phyloP scores from a whole-genome alignment of 345 rosid genomes.

The Melaleuca quinquenervia region DNA sequence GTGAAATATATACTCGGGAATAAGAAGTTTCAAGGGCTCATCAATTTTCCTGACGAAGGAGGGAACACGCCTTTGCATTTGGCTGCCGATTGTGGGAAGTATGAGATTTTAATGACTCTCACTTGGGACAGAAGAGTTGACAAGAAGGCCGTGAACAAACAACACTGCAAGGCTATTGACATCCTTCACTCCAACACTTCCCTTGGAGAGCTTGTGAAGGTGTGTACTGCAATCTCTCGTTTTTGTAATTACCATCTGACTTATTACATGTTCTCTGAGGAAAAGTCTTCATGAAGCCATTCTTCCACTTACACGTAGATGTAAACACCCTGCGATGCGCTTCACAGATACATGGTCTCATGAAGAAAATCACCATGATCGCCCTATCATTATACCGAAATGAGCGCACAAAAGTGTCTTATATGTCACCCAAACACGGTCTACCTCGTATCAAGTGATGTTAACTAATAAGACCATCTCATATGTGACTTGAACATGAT shows the following conservation, averaged over 20 bases:
- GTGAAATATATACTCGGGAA: conserved; percentile 5
- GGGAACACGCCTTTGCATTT: conserved; percentile 37
- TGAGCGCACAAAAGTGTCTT: not conserved
- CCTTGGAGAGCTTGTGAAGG: not conserved
- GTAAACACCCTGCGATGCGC: not conserved
- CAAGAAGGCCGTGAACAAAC: conserved; percentile 14
- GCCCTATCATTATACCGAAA: not conserved
- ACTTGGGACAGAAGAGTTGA: conserved; percentile 12
- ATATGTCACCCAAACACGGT: not conserved
- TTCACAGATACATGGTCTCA: not conserved
- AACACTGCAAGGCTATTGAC: conserved; percentile 13
- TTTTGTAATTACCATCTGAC: not conserved
- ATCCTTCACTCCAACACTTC: conserved; percentile 10
- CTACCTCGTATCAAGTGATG: not conserved
- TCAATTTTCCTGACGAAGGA: conserved; percentile 16
- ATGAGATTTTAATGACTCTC: conserved; percentile 1
- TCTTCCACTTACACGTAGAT: not conserved
- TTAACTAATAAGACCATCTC: not conserved
- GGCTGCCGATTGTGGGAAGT: conserved; percentile 13
- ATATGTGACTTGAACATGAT: not conserved
- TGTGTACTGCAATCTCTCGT: not conserved
- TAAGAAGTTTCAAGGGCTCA: conserved; percentile 1
- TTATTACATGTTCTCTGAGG: not conserved
- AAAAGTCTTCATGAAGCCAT: not conserved
- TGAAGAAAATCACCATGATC: not conserved